phyloP scores from a whole-genome alignment of 306 rosid species.

The Trifolium subterraneum region DNA sequence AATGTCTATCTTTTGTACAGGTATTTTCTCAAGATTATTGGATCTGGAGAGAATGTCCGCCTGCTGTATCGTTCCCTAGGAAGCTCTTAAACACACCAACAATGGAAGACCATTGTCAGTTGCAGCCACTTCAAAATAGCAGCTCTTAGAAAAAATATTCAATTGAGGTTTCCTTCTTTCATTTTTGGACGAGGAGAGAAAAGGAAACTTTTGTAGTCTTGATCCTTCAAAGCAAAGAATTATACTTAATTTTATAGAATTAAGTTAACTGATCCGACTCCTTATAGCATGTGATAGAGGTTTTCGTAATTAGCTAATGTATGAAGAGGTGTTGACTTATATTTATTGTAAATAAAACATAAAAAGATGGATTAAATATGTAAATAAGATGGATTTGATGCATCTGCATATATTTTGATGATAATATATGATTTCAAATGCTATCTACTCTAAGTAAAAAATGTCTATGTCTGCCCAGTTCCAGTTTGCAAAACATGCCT shows the following conservation, averaged over 20 bases:
- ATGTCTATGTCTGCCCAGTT: too few relatives aligned
- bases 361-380: slow-evolving; percentile 33
- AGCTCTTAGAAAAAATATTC: slow-evolving; percentile 50
- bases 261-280: slow-evolving; percentile 42
- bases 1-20: slow-evolving; percentile 47
- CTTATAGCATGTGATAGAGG: too few relatives aligned
- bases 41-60: slow-evolving; percentile 86
- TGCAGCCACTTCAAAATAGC: slow-evolving; percentile 66
- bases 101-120: slow-evolving; percentile 51
- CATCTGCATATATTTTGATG: too few relatives aligned
- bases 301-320: slow-evolving; percentile 41
- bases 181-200: slow-evolving; percentile 34
- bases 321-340: slow-evolving; percentile 24
- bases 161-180: slow-evolving; percentile 33
- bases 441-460: too few relatives aligned
- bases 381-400: too few relatives aligned
- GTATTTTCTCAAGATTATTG: slow-evolving; percentile 91
- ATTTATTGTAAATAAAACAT: slow-evolving; percentile 47
- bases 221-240: slow-evolving; percentile 35
- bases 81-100: slow-evolving; percentile 61
- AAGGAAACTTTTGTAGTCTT: slow-evolving; percentile 35
- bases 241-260: slow-evolving; percentile 37
- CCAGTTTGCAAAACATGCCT: too few relatives aligned
- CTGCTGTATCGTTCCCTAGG: slow-evolving; percentile 95
- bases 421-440: too few relatives aligned